Conservation (phyloP, 2,329 filamentous ascomycete species). For the Fusarium coffeatum region DNA sequence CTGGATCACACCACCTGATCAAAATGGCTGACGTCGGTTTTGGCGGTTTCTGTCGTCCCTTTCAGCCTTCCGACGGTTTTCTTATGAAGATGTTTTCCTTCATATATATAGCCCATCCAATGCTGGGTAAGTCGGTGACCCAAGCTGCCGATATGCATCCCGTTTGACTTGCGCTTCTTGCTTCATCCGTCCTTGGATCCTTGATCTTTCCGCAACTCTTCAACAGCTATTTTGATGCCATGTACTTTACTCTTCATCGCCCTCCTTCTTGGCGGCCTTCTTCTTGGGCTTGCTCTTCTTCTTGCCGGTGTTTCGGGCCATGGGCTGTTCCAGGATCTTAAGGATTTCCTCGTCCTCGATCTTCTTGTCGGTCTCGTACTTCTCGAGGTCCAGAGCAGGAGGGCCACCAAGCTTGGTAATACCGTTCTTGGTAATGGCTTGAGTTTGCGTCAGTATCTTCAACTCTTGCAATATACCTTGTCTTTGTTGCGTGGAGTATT, state of each 20-base stretch:
- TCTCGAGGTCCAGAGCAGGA: conserved; percentile 78
- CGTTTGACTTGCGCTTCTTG: conserved; percentile 25
- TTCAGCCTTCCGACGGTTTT: conserved; percentile 31
- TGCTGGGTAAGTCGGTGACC: conserved; percentile 23
- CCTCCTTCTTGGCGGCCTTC: conserved; percentile 67
- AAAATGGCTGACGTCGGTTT: conserved; percentile 33
- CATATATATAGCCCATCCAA: conserved; percentile 28
- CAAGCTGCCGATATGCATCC: conserved; percentile 35
- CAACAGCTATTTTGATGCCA: conserved; percentile 22
- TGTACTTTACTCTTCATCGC: conserved; percentile 49
- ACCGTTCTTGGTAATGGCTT: conserved; percentile 98
- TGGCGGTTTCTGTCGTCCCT: conserved; percentile 30
- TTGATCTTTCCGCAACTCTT: conserved; percentile 31
- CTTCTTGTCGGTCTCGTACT: conserved; percentile 96
- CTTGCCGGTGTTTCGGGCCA: conserved; percentile 88
- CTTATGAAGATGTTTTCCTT: conserved; percentile 19
- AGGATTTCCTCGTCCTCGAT: conserved; percentile 96
- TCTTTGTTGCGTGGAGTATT: background rate
- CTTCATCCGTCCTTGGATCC: conserved; percentile 22
- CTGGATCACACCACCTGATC: conserved; percentile 33
- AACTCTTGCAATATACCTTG: background rate
- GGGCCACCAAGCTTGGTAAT: conserved; percentile 86
- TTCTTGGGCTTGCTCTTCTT: conserved; percentile 91
- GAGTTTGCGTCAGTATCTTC: conserved; percentile 24
- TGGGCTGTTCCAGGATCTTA: conserved; percentile 90